Conservation (phyloP, 768 basidiomycete species). For the Symmetrospora coprosmae region DNA sequence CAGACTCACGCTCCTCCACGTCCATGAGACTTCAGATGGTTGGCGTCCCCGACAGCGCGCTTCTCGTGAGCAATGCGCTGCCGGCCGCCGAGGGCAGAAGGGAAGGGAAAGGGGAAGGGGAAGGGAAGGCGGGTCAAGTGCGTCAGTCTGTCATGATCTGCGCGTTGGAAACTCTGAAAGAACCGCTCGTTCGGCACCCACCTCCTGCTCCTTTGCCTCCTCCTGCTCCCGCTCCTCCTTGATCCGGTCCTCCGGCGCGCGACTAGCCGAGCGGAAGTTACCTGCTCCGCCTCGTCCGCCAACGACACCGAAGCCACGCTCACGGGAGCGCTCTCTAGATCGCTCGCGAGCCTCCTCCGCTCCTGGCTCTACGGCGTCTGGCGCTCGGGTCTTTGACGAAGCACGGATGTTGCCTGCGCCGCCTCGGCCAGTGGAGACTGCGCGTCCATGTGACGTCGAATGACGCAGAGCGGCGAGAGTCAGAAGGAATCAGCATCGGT, state of each 20-base stretch:
- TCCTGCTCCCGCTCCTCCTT: background rate
- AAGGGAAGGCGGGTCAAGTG: no score
- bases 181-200: no score
- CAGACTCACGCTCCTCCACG: slow-evolving; percentile 21
- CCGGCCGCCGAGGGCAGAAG: no score
- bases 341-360: slow-evolving; percentile 3
- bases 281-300: slow-evolving; percentile 19
- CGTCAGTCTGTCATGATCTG: no score
- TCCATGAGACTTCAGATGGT: slow-evolving; percentile 9
- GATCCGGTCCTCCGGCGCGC: background rate
- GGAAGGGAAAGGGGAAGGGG: no score
- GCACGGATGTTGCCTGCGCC: slow-evolving; percentile 20
- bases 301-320: background rate
- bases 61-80: slow-evolving; percentile 8
- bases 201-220: slow-evolving; percentile 1
- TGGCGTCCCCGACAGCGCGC: background rate
- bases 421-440: slow-evolving; percentile 12
- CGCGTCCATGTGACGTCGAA: background rate
- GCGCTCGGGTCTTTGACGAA: background rate
- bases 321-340: slow-evolving; percentile 15
- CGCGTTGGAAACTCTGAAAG: no score
- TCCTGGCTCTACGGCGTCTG: background rate
- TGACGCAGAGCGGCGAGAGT: background rate
- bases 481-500: no score
- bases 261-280: slow-evolving; percentile 13